Conservation (phyloP, 352 stramenopile species). For the Hyaloperonospora brassicae region DNA sequence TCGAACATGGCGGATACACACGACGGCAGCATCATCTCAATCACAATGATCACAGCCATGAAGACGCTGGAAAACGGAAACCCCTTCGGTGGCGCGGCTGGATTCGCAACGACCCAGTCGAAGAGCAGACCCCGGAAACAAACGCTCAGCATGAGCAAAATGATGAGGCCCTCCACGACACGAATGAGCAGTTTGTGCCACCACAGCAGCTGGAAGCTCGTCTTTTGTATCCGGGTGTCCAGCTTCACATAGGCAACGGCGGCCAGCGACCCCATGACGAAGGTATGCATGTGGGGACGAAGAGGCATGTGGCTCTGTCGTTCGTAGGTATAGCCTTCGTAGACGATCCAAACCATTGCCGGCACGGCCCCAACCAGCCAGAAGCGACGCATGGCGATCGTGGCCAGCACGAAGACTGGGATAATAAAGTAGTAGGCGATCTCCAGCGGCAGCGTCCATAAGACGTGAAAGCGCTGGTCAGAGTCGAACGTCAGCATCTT, state of each 20-base stretch:
- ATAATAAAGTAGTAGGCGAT: conserved; percentile 52
- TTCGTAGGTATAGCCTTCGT: conserved; percentile 21
- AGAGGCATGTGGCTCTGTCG: conserved; percentile 18
- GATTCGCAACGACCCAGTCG: conserved; percentile 32
- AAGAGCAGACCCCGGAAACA: conserved; percentile 31
- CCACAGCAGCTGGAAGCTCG: conserved; percentile 22
- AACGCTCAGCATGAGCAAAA: conserved; percentile 28
- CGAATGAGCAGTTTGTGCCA: conserved; percentile 16
- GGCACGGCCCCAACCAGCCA: conserved; percentile 31
- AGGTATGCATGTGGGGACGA: conserved; percentile 27
- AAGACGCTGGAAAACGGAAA: conserved; percentile 33
- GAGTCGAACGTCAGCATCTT: conserved; percentile 38
- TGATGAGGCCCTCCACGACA: conserved; percentile 11
- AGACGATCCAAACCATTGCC: conserved; percentile 24
- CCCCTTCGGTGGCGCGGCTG: conserved; percentile 12
- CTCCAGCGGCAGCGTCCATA: conserved; percentile 46
- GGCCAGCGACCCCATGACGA: conserved; percentile 35
- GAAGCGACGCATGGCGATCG: conserved; percentile 16
- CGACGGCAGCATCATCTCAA: conserved; percentile 34
- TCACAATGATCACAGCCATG: conserved; percentile 26
- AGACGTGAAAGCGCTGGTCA: conserved; percentile 38
- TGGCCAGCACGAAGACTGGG: conserved; percentile 24
- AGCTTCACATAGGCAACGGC: conserved; percentile 30
- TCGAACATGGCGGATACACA: conserved; percentile 30
- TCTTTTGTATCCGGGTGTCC: conserved; percentile 21